phyloP scores from a whole-genome alignment of 352 stramenopile genomes.

The Nothophytophthora sp. region DNA sequence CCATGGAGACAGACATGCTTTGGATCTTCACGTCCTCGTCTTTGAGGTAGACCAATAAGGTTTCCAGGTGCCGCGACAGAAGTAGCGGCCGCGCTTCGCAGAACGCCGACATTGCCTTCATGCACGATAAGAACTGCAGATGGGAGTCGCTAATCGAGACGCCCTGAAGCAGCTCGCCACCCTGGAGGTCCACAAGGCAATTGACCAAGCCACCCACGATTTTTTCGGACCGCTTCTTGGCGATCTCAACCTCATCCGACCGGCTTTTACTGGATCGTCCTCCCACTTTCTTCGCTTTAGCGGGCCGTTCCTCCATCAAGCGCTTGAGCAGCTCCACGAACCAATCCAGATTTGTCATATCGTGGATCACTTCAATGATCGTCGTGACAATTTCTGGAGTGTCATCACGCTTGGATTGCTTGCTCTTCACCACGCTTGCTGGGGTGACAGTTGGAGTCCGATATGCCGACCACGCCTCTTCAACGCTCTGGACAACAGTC shows the following conservation, averaged over 20 bases:
- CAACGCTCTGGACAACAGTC: conserved; percentile 36
- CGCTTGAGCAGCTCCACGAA: conserved; percentile 70
- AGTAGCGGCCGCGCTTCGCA: conserved; percentile 68
- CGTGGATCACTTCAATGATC: conserved; percentile 80
- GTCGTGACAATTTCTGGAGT: conserved; percentile 55
- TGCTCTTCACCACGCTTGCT: conserved; percentile 66
- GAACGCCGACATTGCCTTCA: conserved; percentile 79
- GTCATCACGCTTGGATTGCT: conserved; percentile 64
- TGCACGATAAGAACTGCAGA: conserved; percentile 70
- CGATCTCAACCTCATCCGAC: conserved; percentile 47
- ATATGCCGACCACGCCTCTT: conserved; percentile 68
- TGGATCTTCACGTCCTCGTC: conserved; percentile 58
- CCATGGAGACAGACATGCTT: conserved; percentile 59
- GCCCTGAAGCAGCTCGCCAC: conserved; percentile 53
- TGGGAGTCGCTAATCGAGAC: conserved; percentile 57
- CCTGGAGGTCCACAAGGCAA: conserved; percentile 71
- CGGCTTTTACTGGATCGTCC: conserved; percentile 40
- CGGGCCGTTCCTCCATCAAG: conserved; percentile 39
- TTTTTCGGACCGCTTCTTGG: conserved; percentile 51
- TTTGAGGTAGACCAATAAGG: conserved; percentile 79
- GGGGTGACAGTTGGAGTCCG: conserved; percentile 55
- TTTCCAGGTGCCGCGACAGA: conserved; percentile 59
- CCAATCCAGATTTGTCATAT: conserved; percentile 71
- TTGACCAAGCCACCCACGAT: conserved; percentile 71
- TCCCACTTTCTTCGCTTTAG: conserved; percentile 10